phyloP scores from a whole-genome alignment of 176 grass and related monocot species.

The Hyparrhenia diplandra region DNA sequence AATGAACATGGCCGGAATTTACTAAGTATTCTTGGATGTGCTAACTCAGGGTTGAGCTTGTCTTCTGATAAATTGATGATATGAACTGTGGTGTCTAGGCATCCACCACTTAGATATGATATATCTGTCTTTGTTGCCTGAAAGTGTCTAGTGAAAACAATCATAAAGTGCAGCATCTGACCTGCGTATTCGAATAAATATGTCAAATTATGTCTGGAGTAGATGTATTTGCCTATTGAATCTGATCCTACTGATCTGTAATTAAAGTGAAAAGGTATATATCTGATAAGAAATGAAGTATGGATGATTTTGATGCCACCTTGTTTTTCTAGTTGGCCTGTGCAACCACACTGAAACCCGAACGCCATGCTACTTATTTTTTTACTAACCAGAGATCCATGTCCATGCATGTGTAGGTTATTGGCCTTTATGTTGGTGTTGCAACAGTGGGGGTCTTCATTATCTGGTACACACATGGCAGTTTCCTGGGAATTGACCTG shows the following conservation, averaged over 20 bases:
- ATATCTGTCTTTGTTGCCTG: not conserved
- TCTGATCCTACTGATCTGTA: not conserved
- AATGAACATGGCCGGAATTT: not conserved
- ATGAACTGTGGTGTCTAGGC: not conserved
- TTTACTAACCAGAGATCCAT: constrained; percentile 14
- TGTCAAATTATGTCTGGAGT: not conserved
- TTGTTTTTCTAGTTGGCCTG: not conserved
- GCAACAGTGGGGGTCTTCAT: constrained; percentile 92
- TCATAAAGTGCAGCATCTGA: not conserved
- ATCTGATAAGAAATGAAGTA: not conserved
- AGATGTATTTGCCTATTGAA: not conserved
- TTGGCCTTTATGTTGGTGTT: constrained; percentile 89
- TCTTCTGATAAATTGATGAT: not conserved
- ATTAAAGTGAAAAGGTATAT: not conserved
- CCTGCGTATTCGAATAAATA: not conserved
- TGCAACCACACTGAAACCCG: not conserved
- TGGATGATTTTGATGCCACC: not conserved
- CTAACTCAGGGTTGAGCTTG: not conserved
- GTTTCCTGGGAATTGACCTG: constrained; percentile 87
- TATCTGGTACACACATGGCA: constrained; percentile 90
- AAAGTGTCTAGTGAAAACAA: not conserved
- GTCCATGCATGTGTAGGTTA: constrained; percentile 55
- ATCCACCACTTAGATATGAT: not conserved
- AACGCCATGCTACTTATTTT: not conserved
- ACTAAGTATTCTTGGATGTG: not conserved